phyloP scores from a whole-genome alignment of 2,329 filamentous ascomycete species.

The Cercospora canescens region DNA sequence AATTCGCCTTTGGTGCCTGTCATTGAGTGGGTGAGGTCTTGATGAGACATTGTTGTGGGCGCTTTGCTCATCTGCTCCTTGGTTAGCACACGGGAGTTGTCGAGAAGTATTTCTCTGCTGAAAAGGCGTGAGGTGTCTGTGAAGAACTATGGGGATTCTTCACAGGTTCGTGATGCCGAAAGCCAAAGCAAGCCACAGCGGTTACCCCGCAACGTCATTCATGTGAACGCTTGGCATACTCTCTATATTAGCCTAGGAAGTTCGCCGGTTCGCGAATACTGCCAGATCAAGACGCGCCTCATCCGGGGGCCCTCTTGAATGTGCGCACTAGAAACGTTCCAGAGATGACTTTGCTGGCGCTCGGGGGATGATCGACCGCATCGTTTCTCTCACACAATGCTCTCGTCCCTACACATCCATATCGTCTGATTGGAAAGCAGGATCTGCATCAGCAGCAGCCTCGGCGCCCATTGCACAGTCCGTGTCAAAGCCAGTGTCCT shows the following conservation, averaged over 20 bases:
- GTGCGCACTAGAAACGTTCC: neutral
- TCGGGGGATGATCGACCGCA: neutral
- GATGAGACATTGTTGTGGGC: neutral
- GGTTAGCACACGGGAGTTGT: no score
- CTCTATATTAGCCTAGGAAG: no score
- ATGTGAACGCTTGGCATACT: neutral
- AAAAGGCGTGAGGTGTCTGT: neutral
- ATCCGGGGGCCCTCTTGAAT: no score
- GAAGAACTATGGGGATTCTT: neutral
- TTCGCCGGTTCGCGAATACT: no score
- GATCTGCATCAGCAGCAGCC: neutral
- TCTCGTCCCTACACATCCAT: neutral
- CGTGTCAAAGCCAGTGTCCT: neutral
- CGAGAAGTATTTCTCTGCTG: neutral
- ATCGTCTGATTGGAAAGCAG: neutral
- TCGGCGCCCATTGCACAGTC: neutral
- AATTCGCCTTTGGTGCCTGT: constrained; percentile 7
- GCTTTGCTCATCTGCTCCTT: neutral
- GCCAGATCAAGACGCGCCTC: no score
- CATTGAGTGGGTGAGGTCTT: constrained; percentile 10
- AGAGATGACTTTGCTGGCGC: neutral
- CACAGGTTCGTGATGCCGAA: neutral
- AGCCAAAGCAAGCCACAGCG: constrained; percentile 2
- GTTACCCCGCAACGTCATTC: constrained; percentile 2
- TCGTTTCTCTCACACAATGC: neutral